Evolutionary conservation across 2,329 filamentous ascomycete genomes (phyloP).

Genomic region (Sclerotinia sclerotiorum): DNA sequence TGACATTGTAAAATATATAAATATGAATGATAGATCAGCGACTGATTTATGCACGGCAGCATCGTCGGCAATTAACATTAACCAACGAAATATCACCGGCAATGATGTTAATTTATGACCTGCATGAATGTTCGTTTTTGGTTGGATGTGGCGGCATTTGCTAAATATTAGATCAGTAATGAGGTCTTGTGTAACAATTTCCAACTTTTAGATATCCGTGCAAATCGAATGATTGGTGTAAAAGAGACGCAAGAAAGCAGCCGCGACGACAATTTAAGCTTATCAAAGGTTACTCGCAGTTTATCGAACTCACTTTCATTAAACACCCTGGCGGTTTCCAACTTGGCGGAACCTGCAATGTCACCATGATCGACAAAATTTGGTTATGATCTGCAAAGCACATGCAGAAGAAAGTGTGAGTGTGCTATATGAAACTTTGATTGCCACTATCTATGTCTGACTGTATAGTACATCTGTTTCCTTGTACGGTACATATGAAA

Average conservation of each 20-base stretch:
- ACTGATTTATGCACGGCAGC: not conserved
- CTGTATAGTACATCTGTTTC: conserved; percentile 3
- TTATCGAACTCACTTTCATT: not conserved
- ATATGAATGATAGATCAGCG: not conserved
- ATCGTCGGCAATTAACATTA: not conserved
- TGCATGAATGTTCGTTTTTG: not conserved
- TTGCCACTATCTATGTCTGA: conserved; percentile 11
- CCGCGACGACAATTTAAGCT: not conserved
- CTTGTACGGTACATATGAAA: not conserved
- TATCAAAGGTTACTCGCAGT: not conserved
- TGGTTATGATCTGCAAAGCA: conserved; percentile 14
- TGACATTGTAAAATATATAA: not conserved
- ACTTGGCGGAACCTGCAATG: conserved; percentile 4
- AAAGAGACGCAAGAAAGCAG: not conserved
- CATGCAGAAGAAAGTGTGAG: not conserved
- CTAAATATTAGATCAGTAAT: not conserved
- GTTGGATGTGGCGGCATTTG: not conserved
- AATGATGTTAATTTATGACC: not conserved
- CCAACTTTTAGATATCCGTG: not conserved
- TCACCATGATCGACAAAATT: not conserved
- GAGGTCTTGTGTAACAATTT: not conserved
- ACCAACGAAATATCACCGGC: not conserved
- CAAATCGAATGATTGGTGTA: not conserved
- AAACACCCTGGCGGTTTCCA: not conserved
- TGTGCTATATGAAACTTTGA: conserved; percentile 11